Evolutionary conservation across 768 basidiomycete species (phyloP).

Genomic region (Rhizopogon vulgaris): DNA sequence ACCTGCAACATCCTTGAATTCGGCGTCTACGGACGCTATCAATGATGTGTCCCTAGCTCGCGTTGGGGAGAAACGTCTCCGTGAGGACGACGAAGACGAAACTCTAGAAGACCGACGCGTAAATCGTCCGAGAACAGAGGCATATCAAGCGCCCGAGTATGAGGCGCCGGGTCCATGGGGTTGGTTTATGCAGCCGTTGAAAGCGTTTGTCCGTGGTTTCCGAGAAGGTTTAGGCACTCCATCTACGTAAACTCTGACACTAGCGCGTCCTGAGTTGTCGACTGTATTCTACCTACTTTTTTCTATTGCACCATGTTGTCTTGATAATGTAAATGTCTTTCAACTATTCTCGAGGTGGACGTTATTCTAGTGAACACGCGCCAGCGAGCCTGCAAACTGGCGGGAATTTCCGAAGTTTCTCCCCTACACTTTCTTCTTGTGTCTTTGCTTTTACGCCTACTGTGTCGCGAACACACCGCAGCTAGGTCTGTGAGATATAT

Average conservation of each 20-base stretch:
- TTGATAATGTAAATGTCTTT: conserved; percentile 1
- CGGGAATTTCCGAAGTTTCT: conserved; percentile 23
- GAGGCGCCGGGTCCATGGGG: conserved; percentile 44
- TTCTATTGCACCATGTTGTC: conserved; percentile 8
- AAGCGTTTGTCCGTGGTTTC: conserved; percentile 63
- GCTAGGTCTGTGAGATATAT: conserved; percentile 1
- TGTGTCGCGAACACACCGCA: conserved; percentile 6
- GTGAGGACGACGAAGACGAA: conserved; percentile 32
- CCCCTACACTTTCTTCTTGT: conserved; percentile 7
- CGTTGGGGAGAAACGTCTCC: conserved; percentile 40
- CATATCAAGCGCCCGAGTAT: conserved; percentile 36
- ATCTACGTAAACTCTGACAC: conserved; percentile 13
- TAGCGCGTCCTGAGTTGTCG: not conserved
- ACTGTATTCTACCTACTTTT: not conserved
- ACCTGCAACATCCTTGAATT: conserved; percentile 8
- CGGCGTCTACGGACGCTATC: conserved; percentile 30
- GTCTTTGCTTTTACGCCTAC: conserved; percentile 12
- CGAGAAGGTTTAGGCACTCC: conserved; percentile 44
- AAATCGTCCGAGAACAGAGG: conserved; percentile 48
- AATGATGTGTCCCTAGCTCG: conserved; percentile 19
- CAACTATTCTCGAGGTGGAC: not conserved
- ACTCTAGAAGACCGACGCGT: conserved; percentile 37
- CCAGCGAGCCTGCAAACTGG: conserved; percentile 13
- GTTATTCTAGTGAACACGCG: not conserved
- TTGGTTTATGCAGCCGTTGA: conserved; percentile 59